These are phyloP conservation scores for Odontarrhena argentea DNA, from an alignment of 345 rosid species.

Conservation along the genomic window DNA sequence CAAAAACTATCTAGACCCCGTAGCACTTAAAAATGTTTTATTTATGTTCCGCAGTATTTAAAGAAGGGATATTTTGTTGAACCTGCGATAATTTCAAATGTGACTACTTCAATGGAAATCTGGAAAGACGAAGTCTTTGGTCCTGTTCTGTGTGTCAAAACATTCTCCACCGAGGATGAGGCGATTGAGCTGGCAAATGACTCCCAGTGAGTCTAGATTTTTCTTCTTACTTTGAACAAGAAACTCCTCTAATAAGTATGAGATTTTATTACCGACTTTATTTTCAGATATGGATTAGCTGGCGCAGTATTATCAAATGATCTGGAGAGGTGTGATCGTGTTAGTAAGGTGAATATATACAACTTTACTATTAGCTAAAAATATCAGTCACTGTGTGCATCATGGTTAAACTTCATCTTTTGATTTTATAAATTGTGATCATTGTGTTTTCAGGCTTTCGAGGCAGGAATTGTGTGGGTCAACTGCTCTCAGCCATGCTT, in stretches of 20 bases:
- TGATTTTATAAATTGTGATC: constrained; percentile 7
- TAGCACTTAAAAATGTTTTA: constrained; percentile 20
- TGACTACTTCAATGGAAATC: constrained; percentile 88
- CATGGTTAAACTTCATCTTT: constrained; percentile 14
- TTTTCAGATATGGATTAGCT: constrained; percentile 72
- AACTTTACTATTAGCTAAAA: constrained; percentile 4
- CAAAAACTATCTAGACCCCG: constrained; percentile 14
- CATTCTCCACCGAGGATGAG: constrained; percentile 90
- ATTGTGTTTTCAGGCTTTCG: constrained; percentile 60
- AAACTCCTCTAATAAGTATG: constrained; percentile 20
- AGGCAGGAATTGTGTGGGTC: constrained; percentile 87
- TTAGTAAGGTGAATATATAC: constrained; percentile 67
- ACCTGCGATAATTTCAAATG: constrained; percentile 77
- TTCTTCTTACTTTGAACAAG: constrained; percentile 10
- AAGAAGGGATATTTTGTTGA: constrained; percentile 80
- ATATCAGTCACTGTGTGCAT: neutral
- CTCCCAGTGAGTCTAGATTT: constrained; percentile 64
- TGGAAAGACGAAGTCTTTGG: constrained; percentile 99
- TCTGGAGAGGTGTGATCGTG: constrained; percentile 88
- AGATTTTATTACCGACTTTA: constrained; percentile 17
- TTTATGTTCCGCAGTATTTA: constrained; percentile 59
- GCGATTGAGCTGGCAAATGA: constrained; percentile 94
- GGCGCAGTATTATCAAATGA: constrained; percentile 91
- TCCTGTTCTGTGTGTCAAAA: constrained; percentile 89
- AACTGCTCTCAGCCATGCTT: constrained; percentile 99